phyloP scores from a whole-genome alignment of 805 yeast species.

The Teunomyces barrocoloradensis region DNA sequence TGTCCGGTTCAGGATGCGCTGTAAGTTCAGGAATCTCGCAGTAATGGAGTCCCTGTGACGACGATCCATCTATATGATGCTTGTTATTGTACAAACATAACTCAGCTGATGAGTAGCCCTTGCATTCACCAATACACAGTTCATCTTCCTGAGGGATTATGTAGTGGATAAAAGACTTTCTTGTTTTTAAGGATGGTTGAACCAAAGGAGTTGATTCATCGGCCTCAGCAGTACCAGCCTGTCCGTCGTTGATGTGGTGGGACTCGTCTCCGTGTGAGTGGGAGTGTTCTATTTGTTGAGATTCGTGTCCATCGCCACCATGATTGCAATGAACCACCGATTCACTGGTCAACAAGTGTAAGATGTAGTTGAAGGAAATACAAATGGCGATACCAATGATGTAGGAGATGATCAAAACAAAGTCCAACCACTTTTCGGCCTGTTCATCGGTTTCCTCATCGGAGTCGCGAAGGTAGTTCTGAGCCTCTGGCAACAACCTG shows the following conservation, averaged over 20 bases:
- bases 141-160: slow-evolving; percentile 17
- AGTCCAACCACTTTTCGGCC: slow-evolving; percentile 21
- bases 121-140: slow-evolving; percentile 41
- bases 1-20: slow-evolving; percentile 4
- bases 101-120: slow-evolving; percentile 47
- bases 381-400: slow-evolving; percentile 64
- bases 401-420: slow-evolving; percentile 44
- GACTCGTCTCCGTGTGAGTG: slow-evolving; percentile 11
- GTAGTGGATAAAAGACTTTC: slow-evolving; percentile 26
- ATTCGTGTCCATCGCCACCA: slow-evolving; percentile 29
- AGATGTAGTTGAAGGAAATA: slow-evolving; percentile 54
- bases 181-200: slow-evolving; percentile 5
- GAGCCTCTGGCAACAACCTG: slow-evolving; percentile 71
- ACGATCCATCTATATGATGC: slow-evolving; percentile 7
- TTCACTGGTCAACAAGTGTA: slow-evolving; percentile 76
- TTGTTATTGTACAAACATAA: slow-evolving; percentile 17
- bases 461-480: slow-evolving; percentile 41
- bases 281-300: slow-evolving; percentile 1
- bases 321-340: slow-evolving; percentile 87
- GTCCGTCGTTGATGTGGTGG: slow-evolving; percentile 1
- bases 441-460: slow-evolving; percentile 6
- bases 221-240: slow-evolving; percentile 2
- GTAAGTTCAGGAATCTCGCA: slow-evolving; percentile 39
- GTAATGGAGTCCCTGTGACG: slow-evolving; percentile 25
- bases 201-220: slow-evolving; percentile 17